phyloP scores from a whole-genome alignment of 352 stramenopile genomes.

The Phytophthora cajani region DNA sequence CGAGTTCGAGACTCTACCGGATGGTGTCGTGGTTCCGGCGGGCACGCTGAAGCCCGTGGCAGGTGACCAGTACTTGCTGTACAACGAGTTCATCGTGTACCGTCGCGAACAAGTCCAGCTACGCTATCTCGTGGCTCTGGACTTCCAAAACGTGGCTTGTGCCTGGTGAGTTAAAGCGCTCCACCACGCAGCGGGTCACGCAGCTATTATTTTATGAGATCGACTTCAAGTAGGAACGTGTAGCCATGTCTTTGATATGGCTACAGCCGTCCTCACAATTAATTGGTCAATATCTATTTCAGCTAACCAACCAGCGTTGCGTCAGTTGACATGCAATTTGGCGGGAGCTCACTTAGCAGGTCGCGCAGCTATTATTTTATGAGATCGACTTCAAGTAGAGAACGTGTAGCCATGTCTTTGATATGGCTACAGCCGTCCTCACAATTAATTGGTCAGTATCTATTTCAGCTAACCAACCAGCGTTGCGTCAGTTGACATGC shows the following conservation, averaged over 20 bases:
- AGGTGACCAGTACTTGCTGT: conserved; percentile 38
- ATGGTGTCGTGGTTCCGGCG: conserved; percentile 49
- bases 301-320: conserved; percentile 11
- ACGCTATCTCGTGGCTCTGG: conserved; percentile 40
- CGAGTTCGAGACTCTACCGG: conserved; percentile 30
- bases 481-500: conserved; percentile 13
- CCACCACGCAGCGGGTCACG: background rate
- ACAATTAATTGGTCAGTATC: conserved; percentile 29
- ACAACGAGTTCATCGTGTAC: conserved; percentile 62
- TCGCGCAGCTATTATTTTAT: conserved; percentile 11
- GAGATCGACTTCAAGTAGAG: conserved; percentile 3
- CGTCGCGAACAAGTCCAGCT: conserved; percentile 52
- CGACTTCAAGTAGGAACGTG: conserved; percentile 8
- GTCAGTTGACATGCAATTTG: conserved; percentile 22
- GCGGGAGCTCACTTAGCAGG: conserved; percentile 7
- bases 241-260: conserved; percentile 19
- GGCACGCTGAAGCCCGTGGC: conserved; percentile 29
- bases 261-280: conserved; percentile 15
- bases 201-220: conserved; percentile 11
- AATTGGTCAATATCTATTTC: conserved; percentile 28
- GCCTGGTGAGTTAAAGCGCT: conserved; percentile 18
- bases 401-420: conserved; percentile 18
- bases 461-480: conserved; percentile 15
- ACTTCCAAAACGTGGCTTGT: conserved; percentile 28
- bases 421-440: conserved; percentile 17